Conservation (phyloP, 2,329 filamentous ascomycete genomes). For the Microdochium bolleyi region DNA sequence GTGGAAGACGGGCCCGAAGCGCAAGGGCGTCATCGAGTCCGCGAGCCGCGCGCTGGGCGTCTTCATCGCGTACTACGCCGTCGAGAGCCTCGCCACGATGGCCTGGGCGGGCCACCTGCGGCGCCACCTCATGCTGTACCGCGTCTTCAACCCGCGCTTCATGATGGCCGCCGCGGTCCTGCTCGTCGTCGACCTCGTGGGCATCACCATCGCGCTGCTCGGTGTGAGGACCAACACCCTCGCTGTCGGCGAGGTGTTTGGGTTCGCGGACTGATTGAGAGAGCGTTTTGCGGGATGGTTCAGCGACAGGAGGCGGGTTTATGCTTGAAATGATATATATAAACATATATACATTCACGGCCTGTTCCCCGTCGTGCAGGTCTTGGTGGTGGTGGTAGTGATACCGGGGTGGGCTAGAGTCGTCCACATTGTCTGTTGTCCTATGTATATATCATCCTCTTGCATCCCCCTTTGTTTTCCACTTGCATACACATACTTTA, state of each 20-base stretch:
- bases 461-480: too few relatives aligned
- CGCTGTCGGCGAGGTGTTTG: slow-evolving; percentile 83
- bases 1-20: slow-evolving; percentile 82
- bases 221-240: slow-evolving; percentile 70
- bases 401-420: too few relatives aligned
- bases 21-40: slow-evolving; percentile 59
- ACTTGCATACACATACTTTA: too few relatives aligned
- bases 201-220: slow-evolving; percentile 60
- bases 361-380: too few relatives aligned
- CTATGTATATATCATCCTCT: too few relatives aligned
- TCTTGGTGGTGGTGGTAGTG: too few relatives aligned
- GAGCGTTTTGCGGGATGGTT: background rate
- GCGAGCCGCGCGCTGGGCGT: slow-evolving; percentile 64
- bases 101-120: slow-evolving; percentile 83
- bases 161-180: slow-evolving; percentile 71
- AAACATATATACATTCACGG: too few relatives aligned
- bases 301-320: too few relatives aligned
- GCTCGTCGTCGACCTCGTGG: slow-evolving; percentile 69
- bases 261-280: slow-evolving; percentile 51
- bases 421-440: too few relatives aligned
- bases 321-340: too few relatives aligned
- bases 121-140: slow-evolving; percentile 91
- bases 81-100: slow-evolving; percentile 77
- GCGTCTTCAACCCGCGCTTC: slow-evolving; percentile 87
- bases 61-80: slow-evolving; percentile 75